These are phyloP conservation scores for Stereocaulon alpinum DNA, from an alignment of 495 filamentous ascomycete species.

Conservation along the genomic window DNA sequence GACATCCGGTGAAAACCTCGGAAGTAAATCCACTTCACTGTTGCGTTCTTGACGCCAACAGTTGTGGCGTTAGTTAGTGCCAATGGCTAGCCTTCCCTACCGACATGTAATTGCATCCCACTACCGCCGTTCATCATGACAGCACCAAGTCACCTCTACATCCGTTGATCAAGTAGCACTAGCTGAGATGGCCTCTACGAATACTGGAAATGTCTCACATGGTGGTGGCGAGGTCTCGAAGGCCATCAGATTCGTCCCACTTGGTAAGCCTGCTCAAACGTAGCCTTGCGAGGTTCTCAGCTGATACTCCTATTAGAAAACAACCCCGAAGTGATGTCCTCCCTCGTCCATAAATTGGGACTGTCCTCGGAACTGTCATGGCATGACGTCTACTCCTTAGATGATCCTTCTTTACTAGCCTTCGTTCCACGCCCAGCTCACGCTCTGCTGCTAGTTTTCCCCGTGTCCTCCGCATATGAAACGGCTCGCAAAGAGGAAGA, in stretches of 20 bases:
- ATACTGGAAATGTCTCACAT: not conserved
- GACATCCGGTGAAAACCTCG: no score
- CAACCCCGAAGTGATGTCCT: slow-evolving; percentile 49
- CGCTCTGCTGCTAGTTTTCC: slow-evolving; percentile 48
- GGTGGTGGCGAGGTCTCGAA: not conserved
- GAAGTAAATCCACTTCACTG: no score
- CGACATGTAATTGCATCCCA: no score
- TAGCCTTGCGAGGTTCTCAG: not conserved
- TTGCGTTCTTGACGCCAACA: no score
- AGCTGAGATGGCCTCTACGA: not conserved
- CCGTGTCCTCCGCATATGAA: slow-evolving; percentile 37
- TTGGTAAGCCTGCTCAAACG: slow-evolving; percentile 10
- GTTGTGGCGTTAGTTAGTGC: no score
- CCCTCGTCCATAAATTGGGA: slow-evolving; percentile 44
- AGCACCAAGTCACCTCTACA: not conserved
- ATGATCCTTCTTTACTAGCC: slow-evolving; percentile 44
- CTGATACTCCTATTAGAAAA: slow-evolving; percentile 38
- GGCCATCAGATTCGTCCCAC: slow-evolving; percentile 17
- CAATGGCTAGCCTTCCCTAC: no score
- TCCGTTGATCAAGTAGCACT: not conserved
- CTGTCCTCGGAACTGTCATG: slow-evolving; percentile 42
- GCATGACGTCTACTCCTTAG: slow-evolving; percentile 47
- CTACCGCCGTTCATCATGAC: no score
- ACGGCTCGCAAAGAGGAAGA: slow-evolving; percentile 31
- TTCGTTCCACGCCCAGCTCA: slow-evolving; percentile 47